Evolutionary conservation across 2,329 filamentous ascomycete genomes (phyloP), one percentile per base, ranked within the genome.

Genomic region (Diaporthe eres): DNA sequence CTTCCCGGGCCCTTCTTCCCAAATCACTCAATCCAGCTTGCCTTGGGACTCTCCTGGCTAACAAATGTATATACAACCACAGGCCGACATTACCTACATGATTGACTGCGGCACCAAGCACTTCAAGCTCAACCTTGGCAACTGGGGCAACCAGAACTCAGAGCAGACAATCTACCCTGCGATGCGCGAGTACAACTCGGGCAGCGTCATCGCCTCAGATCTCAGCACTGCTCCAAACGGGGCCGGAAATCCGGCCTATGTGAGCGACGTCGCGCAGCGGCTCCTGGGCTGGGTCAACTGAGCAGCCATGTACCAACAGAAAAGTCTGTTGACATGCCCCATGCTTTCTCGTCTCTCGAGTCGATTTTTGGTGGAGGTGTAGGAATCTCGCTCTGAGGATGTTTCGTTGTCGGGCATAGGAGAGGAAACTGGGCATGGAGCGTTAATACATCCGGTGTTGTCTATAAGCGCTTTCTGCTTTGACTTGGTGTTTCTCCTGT

Each of bases 121-220:
- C 78, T 81, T 77, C 80, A 81, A 80, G 80, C 67, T 49, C 39
- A 82, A 82, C 78, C 78, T 81, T 15, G 12, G 78, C 65, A 74
- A 81, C 77, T 79, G 78, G 71, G 83, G 83, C 55, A 72, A 82
- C 78, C 70, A 75, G 57, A 76, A 79, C 72, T 79, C 78, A 28
- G 79, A 79, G 71, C 77, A 82, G 25, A 80, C 78, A 77, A 83
- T 85, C 79, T 86, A 86, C 79, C 81, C 82, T 75, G 84, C 85
- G 9, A 80, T 85, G 34, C 82, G 84, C 67, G 81, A 81, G 65
- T 86, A 85, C 80, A 86, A 86, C 81, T 85, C 84, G 8, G 85
- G 85, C 55, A 80, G 78, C 42, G 81, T 85, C 68, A 80, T 85
- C 79, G 55, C 77, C 31, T 74, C 77, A 72, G 78, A 86, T 78